Evolutionary conservation across 1,284 basidiomycete genomes (phyloP).

Genomic region (Naganishia sp.): DNA sequence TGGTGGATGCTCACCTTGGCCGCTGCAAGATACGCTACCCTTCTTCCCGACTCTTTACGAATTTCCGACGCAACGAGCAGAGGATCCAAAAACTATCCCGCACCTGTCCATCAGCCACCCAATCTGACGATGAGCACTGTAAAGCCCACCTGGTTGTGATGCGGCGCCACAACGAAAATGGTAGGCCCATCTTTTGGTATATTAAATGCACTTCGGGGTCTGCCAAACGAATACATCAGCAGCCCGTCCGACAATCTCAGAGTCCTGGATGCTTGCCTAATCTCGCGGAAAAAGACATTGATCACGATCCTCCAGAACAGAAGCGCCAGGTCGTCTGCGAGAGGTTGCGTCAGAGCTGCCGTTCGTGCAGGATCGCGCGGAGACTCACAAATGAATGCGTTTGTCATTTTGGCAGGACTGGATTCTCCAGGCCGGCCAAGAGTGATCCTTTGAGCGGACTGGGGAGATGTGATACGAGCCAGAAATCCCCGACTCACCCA

Average conservation of each 20-base stretch:
- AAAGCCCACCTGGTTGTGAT: conserved; percentile 80
- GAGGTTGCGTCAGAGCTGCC: background rate
- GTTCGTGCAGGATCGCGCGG: background rate
- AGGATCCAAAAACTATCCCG: conserved; percentile 88
- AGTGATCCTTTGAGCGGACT: background rate
- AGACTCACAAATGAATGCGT: conserved; percentile 29
- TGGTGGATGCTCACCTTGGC: conserved; percentile 61
- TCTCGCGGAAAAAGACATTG: conserved; percentile 96
- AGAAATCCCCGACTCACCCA: no score
- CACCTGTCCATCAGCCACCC: background rate
- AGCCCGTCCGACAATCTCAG: no score
- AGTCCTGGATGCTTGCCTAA: conserved; percentile 52
- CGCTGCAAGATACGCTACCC: conserved; percentile 89
- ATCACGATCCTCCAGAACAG: conserved; percentile 71
- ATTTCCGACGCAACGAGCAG: conserved; percentile 86
- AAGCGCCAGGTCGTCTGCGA: conserved; percentile 48
- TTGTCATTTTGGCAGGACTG: conserved; percentile 3
- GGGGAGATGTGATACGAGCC: no score
- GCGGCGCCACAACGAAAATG: conserved; percentile 95
- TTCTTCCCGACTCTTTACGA: conserved; percentile 76
- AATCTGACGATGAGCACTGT: background rate
- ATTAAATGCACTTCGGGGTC: conserved; percentile 88
- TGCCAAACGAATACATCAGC: conserved; percentile 24
- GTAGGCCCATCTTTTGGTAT: conserved; percentile 89
- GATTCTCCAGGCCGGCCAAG: background rate